Conservation (phyloP, 2,329 filamentous ascomycete genomes). For the Ophiostoma australiae region DNA sequence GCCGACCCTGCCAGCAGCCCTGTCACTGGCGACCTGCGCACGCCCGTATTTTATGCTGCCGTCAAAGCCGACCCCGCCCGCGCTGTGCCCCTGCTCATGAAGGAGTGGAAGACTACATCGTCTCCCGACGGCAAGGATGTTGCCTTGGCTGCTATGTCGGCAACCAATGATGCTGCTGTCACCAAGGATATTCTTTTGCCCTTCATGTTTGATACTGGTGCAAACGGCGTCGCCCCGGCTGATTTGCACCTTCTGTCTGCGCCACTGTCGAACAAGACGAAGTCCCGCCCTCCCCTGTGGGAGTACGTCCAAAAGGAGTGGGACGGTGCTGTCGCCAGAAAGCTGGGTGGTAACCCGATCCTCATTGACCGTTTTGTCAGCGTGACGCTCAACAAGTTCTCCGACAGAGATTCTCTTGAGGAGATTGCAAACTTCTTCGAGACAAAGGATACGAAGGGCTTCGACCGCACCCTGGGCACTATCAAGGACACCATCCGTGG, state of each 20-base stretch:
- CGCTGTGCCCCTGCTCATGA: conserved; percentile 69
- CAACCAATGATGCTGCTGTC: conserved; percentile 62
- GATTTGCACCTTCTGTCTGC: conserved; percentile 82
- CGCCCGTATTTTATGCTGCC: conserved; percentile 72
- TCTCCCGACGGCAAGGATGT: conserved; percentile 91
- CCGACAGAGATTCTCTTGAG: conserved; percentile 60
- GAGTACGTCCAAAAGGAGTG: conserved; percentile 81
- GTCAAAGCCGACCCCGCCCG: conserved; percentile 65
- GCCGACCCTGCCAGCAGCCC: conserved; percentile 61
- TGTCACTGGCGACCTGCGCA: conserved; percentile 76
- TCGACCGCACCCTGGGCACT: conserved; percentile 79
- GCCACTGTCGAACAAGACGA: conserved; percentile 66
- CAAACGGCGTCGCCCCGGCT: conserved; percentile 68
- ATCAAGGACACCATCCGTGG: conserved; percentile 81
- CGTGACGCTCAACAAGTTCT: conserved; percentile 71
- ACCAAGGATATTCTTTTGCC: conserved; percentile 61
- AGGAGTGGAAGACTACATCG: conserved; percentile 76
- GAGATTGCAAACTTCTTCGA: conserved; percentile 84
- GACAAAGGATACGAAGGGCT: conserved; percentile 77
- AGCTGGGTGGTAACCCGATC: conserved; percentile 72
- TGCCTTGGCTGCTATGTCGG: conserved; percentile 69
- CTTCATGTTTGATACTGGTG: conserved; percentile 68
- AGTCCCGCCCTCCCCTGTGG: conserved; percentile 74
- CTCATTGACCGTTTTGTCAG: conserved; percentile 86
- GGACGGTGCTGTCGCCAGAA: conserved; percentile 60